Evolutionary conservation across 805 yeast species (phyloP), one percentile per base, ranked within the genome.

Genomic region (Lipomyces anomalus): DNA sequence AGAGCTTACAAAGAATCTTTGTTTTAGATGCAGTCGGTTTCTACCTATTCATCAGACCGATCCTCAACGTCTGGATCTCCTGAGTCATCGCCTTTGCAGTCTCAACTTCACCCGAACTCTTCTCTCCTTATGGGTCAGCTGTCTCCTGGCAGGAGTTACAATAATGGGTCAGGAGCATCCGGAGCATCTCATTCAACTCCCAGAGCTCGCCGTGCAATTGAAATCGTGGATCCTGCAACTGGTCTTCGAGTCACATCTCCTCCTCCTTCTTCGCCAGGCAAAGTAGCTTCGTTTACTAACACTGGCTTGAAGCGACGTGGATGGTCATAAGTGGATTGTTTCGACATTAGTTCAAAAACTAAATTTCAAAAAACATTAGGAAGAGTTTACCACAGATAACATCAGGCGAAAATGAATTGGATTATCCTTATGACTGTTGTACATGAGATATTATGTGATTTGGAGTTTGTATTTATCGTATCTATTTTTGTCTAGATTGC

Each of bases 151-250:
- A 43, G 39, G 48, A 34, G 50, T 9, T 43, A 43, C 40, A n/a
- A n/a, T n/a, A n/a, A n/a, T n/a, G n/a, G n/a, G n/a, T n/a, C n/a
- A n/a, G 42, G 47, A 24, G 13, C 48, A 17, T 22, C 40, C 13
- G 20, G 54, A 6, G 45, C 47, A 26, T 43, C 30, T 9, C 30
- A 26, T 13, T 13, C 30, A 13, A 26, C 30, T 38, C 32, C 36
- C n/a, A 40, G 56, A 3, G 44, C 26, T 24, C 52, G 57, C 44
- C 35, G 53, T 11, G 54, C 52, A 4, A 57, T 76, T 55, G 79
- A 75, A 57, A 75, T 76, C 44, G 70, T 75, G 47, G 74, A 75
- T 55, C 80, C 80, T n/a, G 72, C 72, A 44, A 73, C 79, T 3
- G 76, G 75, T 46, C 56, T 69, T 62, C 62, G 75, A 44, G 67